phyloP scores from a whole-genome alignment of 345 rosid genomes.

The Draba incana region DNA sequence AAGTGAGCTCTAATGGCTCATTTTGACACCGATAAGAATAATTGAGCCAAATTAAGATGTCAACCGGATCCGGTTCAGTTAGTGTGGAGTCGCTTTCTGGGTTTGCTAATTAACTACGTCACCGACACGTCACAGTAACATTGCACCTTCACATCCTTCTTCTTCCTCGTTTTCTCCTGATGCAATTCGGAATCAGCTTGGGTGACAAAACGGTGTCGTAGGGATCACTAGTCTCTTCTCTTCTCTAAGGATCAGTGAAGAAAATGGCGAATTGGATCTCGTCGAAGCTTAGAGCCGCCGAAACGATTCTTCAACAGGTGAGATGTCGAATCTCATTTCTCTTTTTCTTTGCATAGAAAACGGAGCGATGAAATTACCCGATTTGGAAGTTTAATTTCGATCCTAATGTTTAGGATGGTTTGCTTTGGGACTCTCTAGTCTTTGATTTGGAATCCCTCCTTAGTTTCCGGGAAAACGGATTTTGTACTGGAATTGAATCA shows the following conservation, averaged over 20 bases:
- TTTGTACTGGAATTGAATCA: not conserved
- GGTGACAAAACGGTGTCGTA: slow-evolving; percentile 11
- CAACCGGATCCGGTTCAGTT: slow-evolving; percentile 23
- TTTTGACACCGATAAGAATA: not conserved
- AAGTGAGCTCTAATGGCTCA: too few species aligned
- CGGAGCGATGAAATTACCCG: not conserved
- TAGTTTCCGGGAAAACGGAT: slow-evolving; percentile 2
- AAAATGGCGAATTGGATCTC: slow-evolving; percentile 94
- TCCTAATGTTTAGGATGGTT: not conserved
- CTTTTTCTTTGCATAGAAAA: slow-evolving; percentile 18
- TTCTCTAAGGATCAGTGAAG: slow-evolving; percentile 2
- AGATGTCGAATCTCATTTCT: slow-evolving; percentile 12
- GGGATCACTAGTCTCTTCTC: not conserved
- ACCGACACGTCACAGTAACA: slow-evolving; percentile 30
- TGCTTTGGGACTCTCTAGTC: not conserved
- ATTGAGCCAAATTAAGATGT: not conserved
- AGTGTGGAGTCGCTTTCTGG: slow-evolving; percentile 12
- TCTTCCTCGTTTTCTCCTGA: slow-evolving; percentile 15
- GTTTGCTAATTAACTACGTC: slow-evolving; percentile 29
- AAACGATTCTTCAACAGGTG: slow-evolving; percentile 82
- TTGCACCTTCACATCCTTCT: slow-evolving; percentile 13
- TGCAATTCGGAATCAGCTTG: slow-evolving; percentile 20
- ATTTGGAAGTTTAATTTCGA: slow-evolving; percentile 18
- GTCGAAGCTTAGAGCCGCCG: slow-evolving; percentile 91
- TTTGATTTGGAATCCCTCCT: not conserved